Evolutionary conservation across 495 filamentous ascomycete species (phyloP), one percentile per base, ranked within the genome.

Genomic region (Aspergillus bertholletiae): DNA sequence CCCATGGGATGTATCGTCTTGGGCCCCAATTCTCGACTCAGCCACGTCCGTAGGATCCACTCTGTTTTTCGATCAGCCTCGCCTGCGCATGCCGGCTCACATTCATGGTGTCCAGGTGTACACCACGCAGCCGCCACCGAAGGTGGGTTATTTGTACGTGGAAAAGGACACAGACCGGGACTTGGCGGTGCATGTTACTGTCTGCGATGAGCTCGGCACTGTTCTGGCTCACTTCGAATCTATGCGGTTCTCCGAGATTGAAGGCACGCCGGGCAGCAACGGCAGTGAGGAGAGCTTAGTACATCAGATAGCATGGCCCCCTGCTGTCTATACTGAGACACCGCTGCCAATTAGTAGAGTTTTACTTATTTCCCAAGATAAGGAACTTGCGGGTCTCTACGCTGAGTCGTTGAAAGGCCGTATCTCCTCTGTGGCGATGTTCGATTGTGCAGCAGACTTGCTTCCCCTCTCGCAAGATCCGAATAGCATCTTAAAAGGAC

Each of bases 41-140:
- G 75, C 75, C 5, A 77, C 73, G 3, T 79, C 76, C 0, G 58
- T 79, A n/a, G 73, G 69, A 23, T 79, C 74, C 0, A 72, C 73
- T 18, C 51, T 79, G 21, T 78, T 78, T 58, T 72, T 57, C 55
- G 55, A 68, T 23, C 45, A 60, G 18, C 73, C 76, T 7, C 47
- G 56, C 9, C 66, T 79, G 7, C 73, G 76, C 17, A 77, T 79
- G 69, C 70, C 70, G 13, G 58, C 71, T 5, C 63, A 66, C 7
- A 59, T 77, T 35, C 6, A 61, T 7, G 15, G 21, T 2, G 18
- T 48, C 8, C 32, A 7, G 11, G 13, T 34, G 5, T 17, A 32
- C 1, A 20, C 21, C 20, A 15, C 32, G n/a, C 17, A 18, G 18
- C 23, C 46, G 13, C 46, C 46, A 20, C 46, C 24, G 7, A 28